Base-by-base conservation (phyloP, 2,329 filamentous ascomycete genomes). In the Alternaria sp. region DNA sequence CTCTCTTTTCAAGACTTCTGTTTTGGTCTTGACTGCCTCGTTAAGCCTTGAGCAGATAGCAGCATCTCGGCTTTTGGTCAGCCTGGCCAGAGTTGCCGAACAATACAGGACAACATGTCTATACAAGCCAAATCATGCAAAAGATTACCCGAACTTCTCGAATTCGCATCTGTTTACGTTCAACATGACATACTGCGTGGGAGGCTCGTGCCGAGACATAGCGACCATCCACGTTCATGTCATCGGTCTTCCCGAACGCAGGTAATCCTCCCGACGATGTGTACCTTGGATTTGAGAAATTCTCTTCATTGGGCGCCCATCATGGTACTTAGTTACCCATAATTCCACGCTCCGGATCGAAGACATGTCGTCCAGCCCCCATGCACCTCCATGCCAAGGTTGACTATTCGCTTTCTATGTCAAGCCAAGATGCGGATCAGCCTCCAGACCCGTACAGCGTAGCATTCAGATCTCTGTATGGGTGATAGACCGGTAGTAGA, bases 321-420 rank as follows among this genome's bases (percentile, higher is more conserved):
- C 73, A 77, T 34, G 72, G 74, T 77, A 62, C 73, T 75, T 57
- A 46, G 28, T 46, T 38, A 40, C 22, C 38, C 53, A 45, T 30
- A 36, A 30, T 51, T 30, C 14, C n/a, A 58, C 32, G 10, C 49
- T 27, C 45, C 22, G 28, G 61, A 52, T 59, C 58, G 64, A 62
- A 56, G 57, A 60, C 28, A 50, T 59, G 48, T 44, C 34, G 14
- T 56, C 44, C 60, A 65, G 59, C 46, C 61, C 64, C 59, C 25
- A 54, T 54, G 54, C 32, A 49, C 32, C 20, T 36, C 27, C 28
- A 27, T 41, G 57, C 65, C 63, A 57, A 64, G 64, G 63, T 67
- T 59, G 61, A 65, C 57, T 62, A 68, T 54, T 53, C 59, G 44
- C 50, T 20, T 57, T 25, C 40, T 64, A 60, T 66, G 60, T 61